Percentiles rank a stretch among this genome's conserved stretches.
Evolutionary conservation across 768 basidiomycete genomes (phyloP).

Genomic region (Dioszegia crocea): DNA sequence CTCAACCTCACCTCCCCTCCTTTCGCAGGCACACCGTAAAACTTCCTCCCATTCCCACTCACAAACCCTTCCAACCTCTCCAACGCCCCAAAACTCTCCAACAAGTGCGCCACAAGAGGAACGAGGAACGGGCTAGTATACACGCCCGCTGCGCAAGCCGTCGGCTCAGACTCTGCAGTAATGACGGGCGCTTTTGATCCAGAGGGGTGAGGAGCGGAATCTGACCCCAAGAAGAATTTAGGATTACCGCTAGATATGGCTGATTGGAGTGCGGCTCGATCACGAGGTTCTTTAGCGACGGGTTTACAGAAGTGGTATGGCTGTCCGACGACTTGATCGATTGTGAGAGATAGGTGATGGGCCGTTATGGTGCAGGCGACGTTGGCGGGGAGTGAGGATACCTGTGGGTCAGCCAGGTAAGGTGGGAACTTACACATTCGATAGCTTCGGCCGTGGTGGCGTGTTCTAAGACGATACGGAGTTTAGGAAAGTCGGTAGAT

Average conservation of each 20-base stretch:
- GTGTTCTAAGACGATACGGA: conserved; percentile 68
- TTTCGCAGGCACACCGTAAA: conserved; percentile 58
- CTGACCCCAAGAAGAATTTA: conserved; percentile 94
- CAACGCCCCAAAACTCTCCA: conserved; percentile 81
- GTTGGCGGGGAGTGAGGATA: conserved; percentile 59
- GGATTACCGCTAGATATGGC: conserved; percentile 76
- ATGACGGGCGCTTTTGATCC: conserved; percentile 42
- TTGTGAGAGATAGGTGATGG: conserved; percentile 87
- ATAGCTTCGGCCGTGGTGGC: conserved; percentile 20
- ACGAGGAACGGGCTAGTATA: conserved; percentile 91
- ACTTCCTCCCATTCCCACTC: conserved; percentile 69
- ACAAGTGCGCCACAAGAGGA: conserved; percentile 79
- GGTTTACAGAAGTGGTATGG: conserved; percentile 97
- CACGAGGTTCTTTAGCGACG: conserved; percentile 91
- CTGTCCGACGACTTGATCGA: conserved; percentile 95
- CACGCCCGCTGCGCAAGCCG: conserved; percentile 89
- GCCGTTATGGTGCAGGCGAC: conserved; percentile 97
- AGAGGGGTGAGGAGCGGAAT: conserved; percentile 86
- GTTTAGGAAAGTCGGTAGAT: conserved; percentile 74
- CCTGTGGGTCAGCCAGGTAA: conserved; percentile 22
- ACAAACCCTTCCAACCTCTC: conserved; percentile 77
- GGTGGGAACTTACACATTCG: conserved; percentile 7
- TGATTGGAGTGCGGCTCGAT: conserved; percentile 73
- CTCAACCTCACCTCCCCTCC: conserved; percentile 39
- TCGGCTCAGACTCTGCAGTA: conserved; percentile 51